Base-by-base conservation (phyloP, 768 basidiomycete genomes). In the Russula brevipes region DNA sequence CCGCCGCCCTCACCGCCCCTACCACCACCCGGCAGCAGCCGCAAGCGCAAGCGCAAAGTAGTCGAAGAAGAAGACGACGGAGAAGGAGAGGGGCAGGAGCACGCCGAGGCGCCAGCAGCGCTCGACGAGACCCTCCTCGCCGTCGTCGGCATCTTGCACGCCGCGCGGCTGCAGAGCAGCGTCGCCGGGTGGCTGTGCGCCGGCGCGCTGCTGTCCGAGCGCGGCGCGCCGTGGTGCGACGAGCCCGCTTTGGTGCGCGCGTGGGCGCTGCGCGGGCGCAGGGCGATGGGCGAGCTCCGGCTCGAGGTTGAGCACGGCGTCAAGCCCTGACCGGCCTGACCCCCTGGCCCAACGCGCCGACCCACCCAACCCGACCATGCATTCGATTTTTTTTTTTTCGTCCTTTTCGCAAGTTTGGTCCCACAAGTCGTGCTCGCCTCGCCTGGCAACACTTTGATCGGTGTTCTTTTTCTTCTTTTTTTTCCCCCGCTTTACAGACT, bases 151-250 rank as follows among this genome's bases (percentile, higher is more conserved):
- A 76, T 90, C 14, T 73, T 91, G 30, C 85, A 88, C 52, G 76
- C 74, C 14, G 65, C 85, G 14, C 86, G 84, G 71, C 57, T 68
- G 53, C 82, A 89, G 73, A 77, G 74, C 59, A 89, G 86, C 66
- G 81, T 90, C 30, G 83, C 87, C 0, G 82, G 79, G 19, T 90
- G 89, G 89, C 77, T 89, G 59, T 78, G 80, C 17, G 68, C 70
- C 35, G 86, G 86, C 1, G 85, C 85, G 0, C 72, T 87, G 12
- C 74, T 19, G 50, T 7, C 39, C 3, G n/a, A 35, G 16, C 33
- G 30, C 17, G 35, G 54, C 57, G 63, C 54, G 55, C 56, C 66
- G 70, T 89, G 88, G 87, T 88, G 84, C 64, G 78, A 82, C 51
- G 73, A 84, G 38, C 60, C 71, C 6, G 69, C 60, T 17, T 73